Evolutionary conservation across 208 protist genomes (phyloP), one percentile per base, ranked within the genome.

Genomic region (Lotmaria passim): DNA sequence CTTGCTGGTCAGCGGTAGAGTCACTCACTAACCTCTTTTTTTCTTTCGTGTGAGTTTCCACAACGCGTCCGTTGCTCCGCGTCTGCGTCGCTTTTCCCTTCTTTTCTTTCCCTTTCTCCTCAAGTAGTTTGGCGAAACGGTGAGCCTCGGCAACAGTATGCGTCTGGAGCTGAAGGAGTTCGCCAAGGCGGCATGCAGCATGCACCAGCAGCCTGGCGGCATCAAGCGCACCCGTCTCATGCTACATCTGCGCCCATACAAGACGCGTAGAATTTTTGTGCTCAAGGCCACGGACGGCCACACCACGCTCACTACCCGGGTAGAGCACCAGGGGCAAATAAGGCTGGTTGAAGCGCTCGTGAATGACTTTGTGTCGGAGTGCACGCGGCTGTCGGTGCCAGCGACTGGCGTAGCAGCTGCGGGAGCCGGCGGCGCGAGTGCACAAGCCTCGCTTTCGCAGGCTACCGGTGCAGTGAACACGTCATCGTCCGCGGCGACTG

Each of bases 251-350:
- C 86, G 87, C 0, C 87, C 90, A 2, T 58, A 72, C 50, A 33
- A 85, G 28, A 57, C 65, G n/a, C 33, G 75, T 23, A 69, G 81
- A 36, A 72, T 66, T 0, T 85, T 95, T 64, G 61, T 92, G 15
- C 46, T 95, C 8, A 92, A 92, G 53, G 73, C 75, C 7, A 95
- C 90, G 0, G 85, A 95, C 52, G 87, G 86, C 47, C 60, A 75
- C 10, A 79, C 82, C 21, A 93, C 86, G 1, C 41, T 90, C 28
- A 91, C 81, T n/a, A 89, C 87, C 17, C 78, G 74, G 10, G 75
- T 93, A 23, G 59, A 50, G 26, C 75, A 91, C 60, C 77, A 90
- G 24, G 81, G 81, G 0, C 81, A 95, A 63, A 59, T 95, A 1
- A 85, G 77, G 47, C 57, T 83, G 33, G 80, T 93, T 41, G 86